A percentile compares a stretch with the other conserved stretches of the same genome.
Conservation (phyloP, 345 rosid genomes). For the Moringa oleifera region DNA sequence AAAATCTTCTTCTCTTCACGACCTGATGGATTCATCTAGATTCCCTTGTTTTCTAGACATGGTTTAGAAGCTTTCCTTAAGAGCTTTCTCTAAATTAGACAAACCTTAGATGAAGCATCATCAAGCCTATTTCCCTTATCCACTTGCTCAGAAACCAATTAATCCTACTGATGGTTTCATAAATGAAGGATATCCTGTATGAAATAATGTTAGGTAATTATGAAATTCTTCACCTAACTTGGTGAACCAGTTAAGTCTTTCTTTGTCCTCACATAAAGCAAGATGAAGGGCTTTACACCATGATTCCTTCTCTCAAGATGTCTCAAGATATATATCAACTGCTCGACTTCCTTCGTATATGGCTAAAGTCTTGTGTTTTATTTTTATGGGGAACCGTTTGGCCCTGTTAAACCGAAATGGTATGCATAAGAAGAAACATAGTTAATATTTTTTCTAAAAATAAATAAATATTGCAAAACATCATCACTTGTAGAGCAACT, state of each 20-base stretch:
- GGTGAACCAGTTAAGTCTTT: slow-evolving; percentile 49
- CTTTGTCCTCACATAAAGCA: slow-evolving; percentile 61
- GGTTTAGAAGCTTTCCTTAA: slow-evolving; percentile 51
- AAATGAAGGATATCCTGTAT: slow-evolving; percentile 67
- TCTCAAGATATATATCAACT: slow-evolving; percentile 71
- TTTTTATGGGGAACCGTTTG: slow-evolving; percentile 73
- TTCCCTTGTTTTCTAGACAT: slow-evolving; percentile 37
- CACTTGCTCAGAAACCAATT: slow-evolving; percentile 39
- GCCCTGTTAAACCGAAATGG: slow-evolving; percentile 47
- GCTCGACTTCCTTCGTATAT: slow-evolving; percentile 57
- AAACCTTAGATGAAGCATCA: slow-evolving; percentile 70
- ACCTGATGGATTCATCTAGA: slow-evolving; percentile 18
- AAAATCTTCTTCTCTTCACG: slow-evolving; percentile 52
- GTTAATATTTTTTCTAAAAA: too few relatives aligned
- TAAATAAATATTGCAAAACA: too few relatives aligned
- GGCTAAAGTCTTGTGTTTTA: slow-evolving; percentile 59
- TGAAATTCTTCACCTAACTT: slow-evolving; percentile 55
- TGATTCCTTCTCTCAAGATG: slow-evolving; percentile 98
- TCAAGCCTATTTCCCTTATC: slow-evolving; percentile 49
- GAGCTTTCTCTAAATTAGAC: slow-evolving; percentile 53
- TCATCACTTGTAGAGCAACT: too few relatives aligned
- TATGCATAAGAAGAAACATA: background rate
- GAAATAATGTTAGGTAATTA: slow-evolving; percentile 51
- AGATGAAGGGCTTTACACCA: slow-evolving; percentile 97
- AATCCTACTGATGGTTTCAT: slow-evolving; percentile 54